Evolutionary conservation across 257 asterid species (phyloP).

Genomic region (Solanum commersonii): DNA sequence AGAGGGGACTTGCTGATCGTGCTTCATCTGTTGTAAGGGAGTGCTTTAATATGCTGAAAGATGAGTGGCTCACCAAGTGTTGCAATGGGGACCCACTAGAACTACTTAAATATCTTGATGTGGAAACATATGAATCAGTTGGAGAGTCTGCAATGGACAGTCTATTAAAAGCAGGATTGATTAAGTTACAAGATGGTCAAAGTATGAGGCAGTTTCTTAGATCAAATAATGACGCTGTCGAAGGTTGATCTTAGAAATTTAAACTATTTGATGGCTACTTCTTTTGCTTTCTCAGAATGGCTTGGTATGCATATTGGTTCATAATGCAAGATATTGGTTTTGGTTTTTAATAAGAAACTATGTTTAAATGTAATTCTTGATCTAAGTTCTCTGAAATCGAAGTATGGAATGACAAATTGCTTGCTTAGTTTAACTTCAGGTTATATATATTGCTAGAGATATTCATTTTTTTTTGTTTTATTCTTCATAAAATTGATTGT

Average conservation of each 20-base stretch:
- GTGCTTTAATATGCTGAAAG: conserved; percentile 78
- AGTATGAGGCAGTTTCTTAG: conserved; percentile 39
- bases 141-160: conserved; percentile 67
- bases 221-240: conserved; percentile 30
- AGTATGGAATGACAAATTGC: not conserved
- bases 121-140: conserved; percentile 88
- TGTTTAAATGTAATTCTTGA: not conserved
- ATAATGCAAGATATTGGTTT: not conserved
- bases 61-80: conserved; percentile 82
- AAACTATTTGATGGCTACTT: not conserved
- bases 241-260: conserved; percentile 36
- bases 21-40: conserved; percentile 65
- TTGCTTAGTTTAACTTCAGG: not conserved
- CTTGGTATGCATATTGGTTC: not conserved
- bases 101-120: conserved; percentile 82
- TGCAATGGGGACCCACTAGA: conserved; percentile 68
- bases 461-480: not conserved
- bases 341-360: not conserved
- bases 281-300: not conserved
- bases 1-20: conserved; percentile 93
- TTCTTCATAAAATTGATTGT: not conserved
- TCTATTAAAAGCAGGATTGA: conserved; percentile 57
- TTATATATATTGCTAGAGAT: not conserved
- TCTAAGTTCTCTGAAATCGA: not conserved
- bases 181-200: conserved; percentile 57